These are phyloP conservation scores for Solanum chacoense DNA, from an alignment of 305 asterid genomes.

Conservation along the genomic window DNA sequence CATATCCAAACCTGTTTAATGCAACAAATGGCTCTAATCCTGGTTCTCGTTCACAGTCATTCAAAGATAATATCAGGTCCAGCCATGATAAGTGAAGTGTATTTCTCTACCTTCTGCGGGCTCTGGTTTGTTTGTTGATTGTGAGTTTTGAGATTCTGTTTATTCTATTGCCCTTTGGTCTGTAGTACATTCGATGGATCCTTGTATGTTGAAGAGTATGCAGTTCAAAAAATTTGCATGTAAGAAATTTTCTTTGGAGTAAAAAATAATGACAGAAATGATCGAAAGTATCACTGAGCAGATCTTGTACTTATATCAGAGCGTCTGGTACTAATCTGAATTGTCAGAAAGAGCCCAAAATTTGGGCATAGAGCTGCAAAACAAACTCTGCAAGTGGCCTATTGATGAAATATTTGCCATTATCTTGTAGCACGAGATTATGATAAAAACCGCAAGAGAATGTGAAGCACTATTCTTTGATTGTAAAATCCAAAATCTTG, in stretches of 20 bases:
- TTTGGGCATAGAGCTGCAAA: neutral
- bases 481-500: neutral
- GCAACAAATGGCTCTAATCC: constrained; percentile 39
- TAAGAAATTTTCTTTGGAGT: neutral
- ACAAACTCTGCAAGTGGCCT: neutral
- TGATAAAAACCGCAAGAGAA: neutral
- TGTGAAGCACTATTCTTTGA: neutral
- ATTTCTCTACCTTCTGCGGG: neutral
- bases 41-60: constrained; percentile 27
- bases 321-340: neutral
- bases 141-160: neutral
- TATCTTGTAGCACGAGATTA: neutral
- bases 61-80: constrained; percentile 29
- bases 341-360: neutral
- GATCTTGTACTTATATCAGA: neutral
- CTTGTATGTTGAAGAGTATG: neutral
- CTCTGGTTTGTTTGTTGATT: neutral
- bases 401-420: neutral
- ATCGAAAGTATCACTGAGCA: neutral
- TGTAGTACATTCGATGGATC: neutral
- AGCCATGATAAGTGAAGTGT: constrained; percentile 13
- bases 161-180: neutral
- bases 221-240: neutral
- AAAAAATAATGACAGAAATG: neutral
- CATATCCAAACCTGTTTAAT: constrained; percentile 75